phyloP scores from a whole-genome alignment of 371 early-diverging fungal species.

The Lichtheimia corymbifera region DNA sequence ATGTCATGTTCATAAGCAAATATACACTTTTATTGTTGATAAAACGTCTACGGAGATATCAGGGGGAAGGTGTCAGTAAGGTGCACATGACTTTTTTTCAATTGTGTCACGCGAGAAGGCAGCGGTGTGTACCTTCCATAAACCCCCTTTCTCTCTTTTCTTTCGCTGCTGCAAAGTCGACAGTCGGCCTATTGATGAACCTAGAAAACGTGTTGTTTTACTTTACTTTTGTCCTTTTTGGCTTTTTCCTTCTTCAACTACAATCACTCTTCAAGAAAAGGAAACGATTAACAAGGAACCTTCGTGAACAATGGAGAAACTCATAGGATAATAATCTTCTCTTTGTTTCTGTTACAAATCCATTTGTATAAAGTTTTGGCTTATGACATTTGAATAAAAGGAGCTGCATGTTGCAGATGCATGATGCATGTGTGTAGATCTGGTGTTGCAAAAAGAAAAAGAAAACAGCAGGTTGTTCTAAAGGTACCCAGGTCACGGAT shows the following conservation, averaged over 20 bases:
- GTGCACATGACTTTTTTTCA: not conserved
- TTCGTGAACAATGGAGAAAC: constrained; percentile 20
- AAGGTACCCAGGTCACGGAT: too few relatives aligned
- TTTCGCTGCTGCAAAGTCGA: not conserved
- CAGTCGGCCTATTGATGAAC: constrained; percentile 3
- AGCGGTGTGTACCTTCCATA: not conserved
- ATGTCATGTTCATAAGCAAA: too few relatives aligned
- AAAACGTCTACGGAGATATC: not conserved
- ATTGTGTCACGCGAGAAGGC: not conserved
- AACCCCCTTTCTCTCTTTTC: not conserved
- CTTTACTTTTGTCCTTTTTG: constrained; percentile 3
- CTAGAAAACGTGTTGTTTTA: constrained; percentile 9
- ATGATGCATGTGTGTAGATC: too few relatives aligned
- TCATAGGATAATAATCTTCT: not conserved
- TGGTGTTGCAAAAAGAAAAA: too few relatives aligned
- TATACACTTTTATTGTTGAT: not conserved
- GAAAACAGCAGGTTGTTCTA: too few relatives aligned
- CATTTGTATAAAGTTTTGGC: too few relatives aligned
- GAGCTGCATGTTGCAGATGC: too few relatives aligned
- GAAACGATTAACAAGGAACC: constrained; percentile 14
- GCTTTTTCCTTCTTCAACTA: constrained; percentile 14
- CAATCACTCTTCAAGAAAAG: constrained; percentile 21
- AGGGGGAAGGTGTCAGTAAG: not conserved
- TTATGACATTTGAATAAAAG: too few relatives aligned
- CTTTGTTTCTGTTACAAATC: not conserved